Conservation (phyloP, 768 basidiomycete species). For the Termitomyces sp. region DNA sequence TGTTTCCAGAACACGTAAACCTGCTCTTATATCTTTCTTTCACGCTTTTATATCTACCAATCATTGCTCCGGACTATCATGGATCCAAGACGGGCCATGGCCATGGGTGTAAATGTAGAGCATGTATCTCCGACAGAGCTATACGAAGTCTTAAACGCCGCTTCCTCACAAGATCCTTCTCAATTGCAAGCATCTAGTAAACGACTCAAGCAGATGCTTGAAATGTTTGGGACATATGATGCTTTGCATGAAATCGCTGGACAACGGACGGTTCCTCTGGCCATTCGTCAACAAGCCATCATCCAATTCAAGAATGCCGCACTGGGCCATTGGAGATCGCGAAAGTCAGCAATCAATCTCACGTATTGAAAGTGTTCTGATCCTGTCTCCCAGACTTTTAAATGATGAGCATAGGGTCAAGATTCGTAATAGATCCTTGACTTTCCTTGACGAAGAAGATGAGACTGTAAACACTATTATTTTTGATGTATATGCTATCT, state of each 20-base stretch:
- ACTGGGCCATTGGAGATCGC: conserved; percentile 69
- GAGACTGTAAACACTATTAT: conserved; percentile 51
- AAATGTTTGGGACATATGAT: conserved; percentile 68
- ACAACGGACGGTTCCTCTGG: conserved; percentile 53
- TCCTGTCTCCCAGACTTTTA: conserved; percentile 46
- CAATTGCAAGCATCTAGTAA: conserved; percentile 46
- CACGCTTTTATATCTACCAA: not conserved
- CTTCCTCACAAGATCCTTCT: conserved; percentile 72
- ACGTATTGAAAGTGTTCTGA: not conserved
- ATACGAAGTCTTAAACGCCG: conserved; percentile 59
- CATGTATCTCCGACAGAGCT: conserved; percentile 61
- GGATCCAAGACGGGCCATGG: conserved; percentile 24
- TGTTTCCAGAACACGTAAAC: conserved; percentile 19
- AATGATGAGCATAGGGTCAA: conserved; percentile 60
- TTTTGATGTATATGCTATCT: conserved; percentile 2
- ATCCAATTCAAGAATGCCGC: conserved; percentile 88
- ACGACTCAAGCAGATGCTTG: conserved; percentile 64
- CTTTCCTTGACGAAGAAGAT: conserved; percentile 74
- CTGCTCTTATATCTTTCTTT: conserved; percentile 2
- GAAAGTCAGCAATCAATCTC: conserved; percentile 48
- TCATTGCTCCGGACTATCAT: conserved; percentile 12
- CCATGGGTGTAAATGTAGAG: conserved; percentile 33
- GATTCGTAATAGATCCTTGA: conserved; percentile 64
- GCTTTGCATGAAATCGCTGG: conserved; percentile 72
- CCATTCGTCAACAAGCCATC: conserved; percentile 75